Conservation (phyloP, 495 filamentous ascomycete species). For the Hyphodiscus hymeniophilus region DNA sequence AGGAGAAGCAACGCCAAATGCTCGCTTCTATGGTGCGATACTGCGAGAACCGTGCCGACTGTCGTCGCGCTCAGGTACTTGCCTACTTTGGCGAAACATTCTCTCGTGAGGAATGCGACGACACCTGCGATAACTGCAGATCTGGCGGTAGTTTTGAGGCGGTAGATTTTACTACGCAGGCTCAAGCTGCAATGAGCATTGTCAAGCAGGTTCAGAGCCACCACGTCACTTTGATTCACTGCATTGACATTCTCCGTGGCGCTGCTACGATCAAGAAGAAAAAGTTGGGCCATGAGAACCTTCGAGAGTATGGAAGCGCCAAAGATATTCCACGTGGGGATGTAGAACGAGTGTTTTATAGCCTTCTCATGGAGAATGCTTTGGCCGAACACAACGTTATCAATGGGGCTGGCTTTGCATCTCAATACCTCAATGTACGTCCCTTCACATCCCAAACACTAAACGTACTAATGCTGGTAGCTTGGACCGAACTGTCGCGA, state of each 20-base stretch:
- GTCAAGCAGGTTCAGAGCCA: slow-evolving; percentile 45
- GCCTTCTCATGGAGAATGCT: slow-evolving; percentile 53
- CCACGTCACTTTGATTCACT: slow-evolving; percentile 45
- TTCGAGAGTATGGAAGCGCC: slow-evolving; percentile 36
- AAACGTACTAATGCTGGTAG: slow-evolving; percentile 19
- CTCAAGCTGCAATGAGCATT: slow-evolving; percentile 55
- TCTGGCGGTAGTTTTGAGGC: slow-evolving; percentile 56
- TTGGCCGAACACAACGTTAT: slow-evolving; percentile 49
- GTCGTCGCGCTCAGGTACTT: slow-evolving; percentile 79
- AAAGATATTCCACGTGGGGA: slow-evolving; percentile 47
- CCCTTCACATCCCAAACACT: neutral
- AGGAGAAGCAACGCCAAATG: slow-evolving; percentile 76
- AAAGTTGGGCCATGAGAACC: slow-evolving; percentile 33
- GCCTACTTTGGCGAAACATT: slow-evolving; percentile 89
- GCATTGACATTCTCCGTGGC: slow-evolving; percentile 54
- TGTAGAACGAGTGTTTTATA: slow-evolving; percentile 56
- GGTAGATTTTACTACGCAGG: slow-evolving; percentile 69
- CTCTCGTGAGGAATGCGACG: slow-evolving; percentile 56
- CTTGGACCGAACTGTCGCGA: slow-evolving; percentile 44
- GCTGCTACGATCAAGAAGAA: slow-evolving; percentile 40
- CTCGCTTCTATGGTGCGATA: slow-evolving; percentile 73
- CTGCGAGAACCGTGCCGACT: slow-evolving; percentile 81
- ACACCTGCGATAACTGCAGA: slow-evolving; percentile 80
- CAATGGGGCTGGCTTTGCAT: slow-evolving; percentile 52
- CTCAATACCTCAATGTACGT: slow-evolving; percentile 50